Conservation (phyloP, 768 basidiomycete genomes). For the Infundibulicybe gibba region DNA sequence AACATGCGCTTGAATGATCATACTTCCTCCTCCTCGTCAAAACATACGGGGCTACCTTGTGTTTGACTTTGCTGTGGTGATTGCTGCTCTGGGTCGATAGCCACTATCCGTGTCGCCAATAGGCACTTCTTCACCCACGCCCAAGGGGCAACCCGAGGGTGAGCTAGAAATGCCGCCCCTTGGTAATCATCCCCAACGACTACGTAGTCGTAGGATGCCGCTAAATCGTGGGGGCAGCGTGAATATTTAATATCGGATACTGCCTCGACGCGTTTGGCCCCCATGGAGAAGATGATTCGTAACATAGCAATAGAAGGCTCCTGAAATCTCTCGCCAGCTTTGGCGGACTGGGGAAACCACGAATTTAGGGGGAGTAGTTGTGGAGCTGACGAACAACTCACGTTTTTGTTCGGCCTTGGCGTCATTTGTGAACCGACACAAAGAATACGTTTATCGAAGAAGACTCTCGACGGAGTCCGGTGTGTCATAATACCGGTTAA, state of each 20-base stretch:
- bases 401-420: conserved; percentile 38
- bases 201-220: conserved; percentile 57
- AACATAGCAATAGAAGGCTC: conserved; percentile 45
- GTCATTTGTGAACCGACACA: conserved; percentile 58
- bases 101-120: conserved; percentile 53
- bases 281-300: conserved; percentile 75
- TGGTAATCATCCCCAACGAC: conserved; percentile 51
- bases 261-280: conserved; percentile 68
- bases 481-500: conserved; percentile 59
- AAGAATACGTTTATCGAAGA: conserved; percentile 51
- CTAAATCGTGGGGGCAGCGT: too few species aligned
- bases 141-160: conserved; percentile 44
- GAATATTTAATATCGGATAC: conserved; percentile 39
- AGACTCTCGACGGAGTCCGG: conserved; percentile 52
- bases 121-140: conserved; percentile 79
- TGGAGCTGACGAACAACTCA: conserved; percentile 18
- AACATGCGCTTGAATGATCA: too few species aligned
- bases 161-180: conserved; percentile 19
- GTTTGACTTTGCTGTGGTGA: not conserved
- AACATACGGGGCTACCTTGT: too few species aligned
- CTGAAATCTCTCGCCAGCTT: conserved; percentile 27
- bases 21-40: too few species aligned
- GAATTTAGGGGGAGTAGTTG: conserved; percentile 5
- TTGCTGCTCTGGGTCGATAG: conserved; percentile 25
- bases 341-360: conserved; percentile 14